phyloP scores from a whole-genome alignment of 306 rosid species.

The Vachellia collinsii region DNA sequence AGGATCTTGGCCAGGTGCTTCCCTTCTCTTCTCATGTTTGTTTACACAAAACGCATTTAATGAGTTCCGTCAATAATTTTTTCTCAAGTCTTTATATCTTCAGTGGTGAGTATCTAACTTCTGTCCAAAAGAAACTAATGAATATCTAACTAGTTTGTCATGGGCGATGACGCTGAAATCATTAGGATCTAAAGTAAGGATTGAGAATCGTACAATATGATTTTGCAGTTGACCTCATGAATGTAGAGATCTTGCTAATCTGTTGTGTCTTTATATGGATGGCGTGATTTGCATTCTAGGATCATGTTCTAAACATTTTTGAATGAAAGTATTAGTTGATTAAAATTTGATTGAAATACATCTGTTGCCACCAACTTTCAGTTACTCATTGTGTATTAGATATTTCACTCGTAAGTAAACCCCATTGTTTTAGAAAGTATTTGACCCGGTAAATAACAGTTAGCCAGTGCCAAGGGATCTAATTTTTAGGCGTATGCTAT shows the following conservation, averaged over 20 bases:
- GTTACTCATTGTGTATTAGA: slow-evolving; percentile 12
- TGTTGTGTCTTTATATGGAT: slow-evolving; percentile 10
- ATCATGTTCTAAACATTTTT: background rate
- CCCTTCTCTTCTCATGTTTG: slow-evolving; percentile 33
- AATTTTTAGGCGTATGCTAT: background rate
- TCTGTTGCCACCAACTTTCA: slow-evolving; percentile 8
- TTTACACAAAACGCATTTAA: too few relatives aligned
- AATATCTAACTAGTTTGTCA: slow-evolving; percentile 4
- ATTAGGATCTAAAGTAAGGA: background rate
- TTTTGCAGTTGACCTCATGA: background rate
- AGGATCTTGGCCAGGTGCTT: slow-evolving; percentile 96
- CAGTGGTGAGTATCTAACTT: background rate
- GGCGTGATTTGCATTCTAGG: background rate
- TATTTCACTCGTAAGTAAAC: background rate
- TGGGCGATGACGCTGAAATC: background rate
- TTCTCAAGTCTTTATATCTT: background rate
- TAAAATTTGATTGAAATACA: background rate
- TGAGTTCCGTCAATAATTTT: slow-evolving; percentile 12
- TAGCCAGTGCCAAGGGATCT: background rate
- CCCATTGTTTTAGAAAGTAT: background rate
- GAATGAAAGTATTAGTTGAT: slow-evolving; percentile 2
- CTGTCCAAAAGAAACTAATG: too few relatives aligned
- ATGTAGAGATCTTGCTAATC: background rate
- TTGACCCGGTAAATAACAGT: background rate
- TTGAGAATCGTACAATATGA: background rate